Evolutionary conservation across 768 basidiomycete species (phyloP), one percentile per base, ranked within the genome.

Genomic region (Termitomyces eurrhizus): DNA sequence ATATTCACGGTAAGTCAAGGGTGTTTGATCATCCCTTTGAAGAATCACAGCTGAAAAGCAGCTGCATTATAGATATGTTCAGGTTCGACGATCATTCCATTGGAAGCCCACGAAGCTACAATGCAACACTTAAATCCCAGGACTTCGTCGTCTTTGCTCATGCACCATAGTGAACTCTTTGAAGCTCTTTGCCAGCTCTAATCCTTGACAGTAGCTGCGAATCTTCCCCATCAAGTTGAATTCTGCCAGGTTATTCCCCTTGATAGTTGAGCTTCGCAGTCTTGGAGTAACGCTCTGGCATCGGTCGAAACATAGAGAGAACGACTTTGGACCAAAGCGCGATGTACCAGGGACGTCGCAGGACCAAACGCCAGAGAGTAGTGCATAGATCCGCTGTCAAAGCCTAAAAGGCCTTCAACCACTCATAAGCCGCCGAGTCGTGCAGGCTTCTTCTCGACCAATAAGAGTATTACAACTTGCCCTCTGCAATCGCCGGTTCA

Each of bases 381-480:
- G 41, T 59, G 8, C 61, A 52, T 33, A 52, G 57, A 46, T 62
- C 57, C 32, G 52, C 26, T 21, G 58, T 58, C 24, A 56, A 16
- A 52, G 50, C 48, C 26, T 29, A 29, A 29, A 29, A 29, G 29
- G 29, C 4, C 21, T 21, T 54, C 24, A 52, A 8, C 21, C 49
- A 41, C 18, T 29, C 29, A 45, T n/a, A 59, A 2, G 21, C 21
- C 21, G n/a, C 12, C 11, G 44, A 32, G 37, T 63, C 58, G 21
- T 21, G 21, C 62, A 29, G 2, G 29, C 29, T 29, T 29, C 29
- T 29, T 4, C 29, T 29, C 29, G 29, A 4, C 29, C 2, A 29
- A 26, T 21, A 21, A 21, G 21, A 21, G 21, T 21, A 21, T 13
- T 12, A 37, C 16, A 39, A 56, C 29, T 11, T 49, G 60, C 58